Evolutionary conservation across 148 eudicot species (phyloP), one percentile per base, ranked within the genome.

Genomic region (Camellia japonica): DNA sequence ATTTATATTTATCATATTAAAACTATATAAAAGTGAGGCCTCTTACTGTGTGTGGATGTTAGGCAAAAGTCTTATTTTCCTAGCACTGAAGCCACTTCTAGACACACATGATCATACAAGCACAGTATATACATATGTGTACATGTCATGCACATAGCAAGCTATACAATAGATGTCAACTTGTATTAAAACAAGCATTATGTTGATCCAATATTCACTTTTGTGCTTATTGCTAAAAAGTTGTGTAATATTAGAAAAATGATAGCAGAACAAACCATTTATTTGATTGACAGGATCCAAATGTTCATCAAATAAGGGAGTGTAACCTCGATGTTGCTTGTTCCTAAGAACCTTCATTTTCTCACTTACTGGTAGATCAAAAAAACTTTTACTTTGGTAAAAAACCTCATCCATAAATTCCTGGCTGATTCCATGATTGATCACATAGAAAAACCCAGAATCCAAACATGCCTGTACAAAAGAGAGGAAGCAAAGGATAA

Each of bases 391-490:
- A 88, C 97, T 90, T 82, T 93, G 91, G 51, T 79, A 79, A 84
- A 93, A 96, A 15, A 96, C 98, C 83, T 92, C 92, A 67, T 92
- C 95, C 97, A 96, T 87, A 72, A 96, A 88, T 79, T 88, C 93
- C 86, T 89, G 86, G 83, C 90, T 89, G 64, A 96, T 96, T 67
- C 98, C 99, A 85, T 96, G 98, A 79, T 96, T 96, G 86, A 89
- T 83, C 49, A 92, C 91, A 82, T 93, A 92, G 87, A 93, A 93
- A 80, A 96, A 96, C n/a, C 98, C 99, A 73, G 91, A 84, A 83
- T 96, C 97, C 86, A 92, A 88, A 80, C 99, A 96, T 82, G 98
- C 99, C 99, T 96, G 83, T 2, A 51, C 7, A 62, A 16, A 51
- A 74, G 7, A 54, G 44, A 79, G 19, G 18, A 78, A 60, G 62